A percentile compares a stretch with the other conserved stretches of the same genome.
These are phyloP conservation scores for Carallia brachiata DNA, from an alignment of 345 rosid genomes.

Conservation along the genomic window DNA sequence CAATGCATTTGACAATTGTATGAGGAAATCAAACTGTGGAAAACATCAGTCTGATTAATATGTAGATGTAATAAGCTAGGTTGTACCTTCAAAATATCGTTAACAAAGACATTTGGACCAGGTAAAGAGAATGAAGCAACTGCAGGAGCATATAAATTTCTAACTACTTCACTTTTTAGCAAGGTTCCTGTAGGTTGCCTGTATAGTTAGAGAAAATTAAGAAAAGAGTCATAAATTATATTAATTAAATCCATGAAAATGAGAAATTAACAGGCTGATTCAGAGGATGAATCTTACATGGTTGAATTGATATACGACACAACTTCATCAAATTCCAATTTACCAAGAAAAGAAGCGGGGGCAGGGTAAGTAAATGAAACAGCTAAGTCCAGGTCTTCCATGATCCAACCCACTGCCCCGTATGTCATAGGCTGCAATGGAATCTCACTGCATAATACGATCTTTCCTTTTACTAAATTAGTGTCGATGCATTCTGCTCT, in stretches of 20 bases:
- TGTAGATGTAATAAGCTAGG: neutral
- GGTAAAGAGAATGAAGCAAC: constrained; percentile 40
- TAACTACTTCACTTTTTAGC: constrained; percentile 28
- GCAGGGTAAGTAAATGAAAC: constrained; percentile 4
- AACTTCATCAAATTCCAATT: too few relatives aligned
- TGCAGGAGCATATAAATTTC: constrained; percentile 33
- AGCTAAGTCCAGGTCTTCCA: too few relatives aligned
- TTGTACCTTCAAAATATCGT: constrained; percentile 32
- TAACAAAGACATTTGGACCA: constrained; percentile 31
- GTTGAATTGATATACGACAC: too few relatives aligned
- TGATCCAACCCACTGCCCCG: constrained; percentile 22
- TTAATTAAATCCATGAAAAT: too few relatives aligned
- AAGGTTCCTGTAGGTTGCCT: constrained; percentile 30
- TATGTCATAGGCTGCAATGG: neutral
- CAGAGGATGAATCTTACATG: too few relatives aligned
- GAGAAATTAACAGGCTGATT: too few relatives aligned
- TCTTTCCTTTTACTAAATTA: constrained; percentile 7
- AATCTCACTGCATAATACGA: constrained; percentile 1
- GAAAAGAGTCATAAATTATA: neutral
- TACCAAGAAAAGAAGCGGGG: too few relatives aligned
- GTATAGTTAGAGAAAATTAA: neutral
- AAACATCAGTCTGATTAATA: neutral
- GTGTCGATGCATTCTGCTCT: neutral
- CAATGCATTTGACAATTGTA: constrained; percentile 6
- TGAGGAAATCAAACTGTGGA: neutral